Conservation (phyloP, 2,329 filamentous ascomycete genomes). For the Elsinoe australis region DNA sequence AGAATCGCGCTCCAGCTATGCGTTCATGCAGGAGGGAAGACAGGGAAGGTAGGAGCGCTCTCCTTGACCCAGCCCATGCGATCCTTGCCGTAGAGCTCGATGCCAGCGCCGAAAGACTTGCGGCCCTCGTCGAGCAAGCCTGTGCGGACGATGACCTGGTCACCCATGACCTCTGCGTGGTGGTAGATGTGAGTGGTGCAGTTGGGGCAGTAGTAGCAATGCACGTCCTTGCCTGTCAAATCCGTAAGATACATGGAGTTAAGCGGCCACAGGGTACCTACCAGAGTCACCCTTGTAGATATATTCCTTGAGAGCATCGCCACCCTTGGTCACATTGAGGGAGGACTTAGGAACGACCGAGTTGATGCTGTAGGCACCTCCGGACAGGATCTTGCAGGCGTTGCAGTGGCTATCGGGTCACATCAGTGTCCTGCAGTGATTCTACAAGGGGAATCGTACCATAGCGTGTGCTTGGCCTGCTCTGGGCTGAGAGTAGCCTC, state of each 20-base stretch:
- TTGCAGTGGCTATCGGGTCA: slow-evolving; percentile 44
- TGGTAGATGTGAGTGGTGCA: slow-evolving; percentile 51
- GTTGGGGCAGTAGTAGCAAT: slow-evolving; percentile 53
- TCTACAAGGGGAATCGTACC: slow-evolving; percentile 34
- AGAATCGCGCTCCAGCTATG: neutral
- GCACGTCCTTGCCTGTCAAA: slow-evolving; percentile 42
- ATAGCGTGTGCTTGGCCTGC: slow-evolving; percentile 39
- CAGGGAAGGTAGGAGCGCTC: slow-evolving; percentile 42
- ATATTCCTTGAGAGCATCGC: slow-evolving; percentile 45
- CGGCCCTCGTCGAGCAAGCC: slow-evolving; percentile 41
- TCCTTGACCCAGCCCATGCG: slow-evolving; percentile 40
- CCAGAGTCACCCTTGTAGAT: slow-evolving; percentile 51
- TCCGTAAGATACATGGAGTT: slow-evolving; percentile 24
- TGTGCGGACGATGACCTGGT: slow-evolving; percentile 48
- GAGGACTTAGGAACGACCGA: slow-evolving; percentile 45
- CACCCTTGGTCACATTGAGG: slow-evolving; percentile 45
- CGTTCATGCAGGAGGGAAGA: slow-evolving; percentile 29
- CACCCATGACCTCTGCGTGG: slow-evolving; percentile 45
- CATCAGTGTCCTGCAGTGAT: neutral
- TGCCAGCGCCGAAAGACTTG: slow-evolving; percentile 42
- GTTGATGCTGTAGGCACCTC: slow-evolving; percentile 47
- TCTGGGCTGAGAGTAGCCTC: slow-evolving; percentile 43
- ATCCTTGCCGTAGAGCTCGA: slow-evolving; percentile 51
- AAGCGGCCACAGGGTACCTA: slow-evolving; percentile 22
- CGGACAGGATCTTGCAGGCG: slow-evolving; percentile 48